A percentile compares a stretch with the other conserved stretches of the same genome.
Evolutionary conservation across 768 basidiomycete genomes (phyloP).

Genomic region (Lentinula lateritia): DNA sequence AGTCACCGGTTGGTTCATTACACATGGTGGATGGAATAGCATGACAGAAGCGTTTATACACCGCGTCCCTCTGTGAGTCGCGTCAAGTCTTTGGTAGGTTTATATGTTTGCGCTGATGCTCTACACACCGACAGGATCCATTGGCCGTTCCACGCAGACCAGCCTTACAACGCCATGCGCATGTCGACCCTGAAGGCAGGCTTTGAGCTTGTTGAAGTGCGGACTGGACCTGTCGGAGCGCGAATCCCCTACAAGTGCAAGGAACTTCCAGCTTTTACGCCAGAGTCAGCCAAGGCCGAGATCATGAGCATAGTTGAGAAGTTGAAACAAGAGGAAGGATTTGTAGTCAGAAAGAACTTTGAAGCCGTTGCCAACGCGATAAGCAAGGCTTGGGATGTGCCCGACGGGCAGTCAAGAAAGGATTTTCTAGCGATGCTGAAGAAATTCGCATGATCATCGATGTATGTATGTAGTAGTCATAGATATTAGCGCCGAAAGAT

Average conservation of each 20-base stretch:
- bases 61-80: conserved; percentile 2
- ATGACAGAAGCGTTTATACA: background rate
- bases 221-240: background rate
- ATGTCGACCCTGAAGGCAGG: background rate
- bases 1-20: conserved; percentile 3
- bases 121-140: background rate
- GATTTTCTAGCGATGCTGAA: background rate
- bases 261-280: background rate
- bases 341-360: conserved; percentile 1
- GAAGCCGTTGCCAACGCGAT: background rate
- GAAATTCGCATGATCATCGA: background rate
- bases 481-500: too few species aligned
- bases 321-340: background rate
- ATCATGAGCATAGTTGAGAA: background rate
- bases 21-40: conserved; percentile 8
- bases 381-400: background rate
- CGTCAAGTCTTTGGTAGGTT: background rate
- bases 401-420: background rate
- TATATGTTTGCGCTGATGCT: background rate
- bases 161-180: conserved; percentile 2
- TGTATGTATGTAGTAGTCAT: too few species aligned
- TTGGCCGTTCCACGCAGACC: conserved; percentile 5
- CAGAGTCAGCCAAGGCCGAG: background rate
- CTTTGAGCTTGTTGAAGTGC: conserved; percentile 2
- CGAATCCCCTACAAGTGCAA: conserved; percentile 1